phyloP scores from a whole-genome alignment of 2,329 filamentous ascomycete genomes.

The Coniochaeta sp. region DNA sequence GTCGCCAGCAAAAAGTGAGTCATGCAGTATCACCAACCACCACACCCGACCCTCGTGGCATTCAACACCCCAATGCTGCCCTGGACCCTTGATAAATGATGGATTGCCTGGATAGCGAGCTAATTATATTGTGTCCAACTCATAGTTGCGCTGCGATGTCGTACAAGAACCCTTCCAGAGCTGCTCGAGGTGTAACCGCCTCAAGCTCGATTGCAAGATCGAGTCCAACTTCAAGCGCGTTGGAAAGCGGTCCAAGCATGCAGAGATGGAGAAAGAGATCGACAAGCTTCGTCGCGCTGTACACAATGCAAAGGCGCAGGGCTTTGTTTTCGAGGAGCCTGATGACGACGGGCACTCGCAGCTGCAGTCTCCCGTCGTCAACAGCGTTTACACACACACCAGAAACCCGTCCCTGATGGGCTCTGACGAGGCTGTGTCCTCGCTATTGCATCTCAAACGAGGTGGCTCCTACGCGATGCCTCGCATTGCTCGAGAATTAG shows the following conservation, averaged over 20 bases:
- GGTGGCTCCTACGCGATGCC: slow-evolving; percentile 54
- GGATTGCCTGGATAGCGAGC: slow-evolving; percentile 3
- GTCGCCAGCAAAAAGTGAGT: slow-evolving; percentile 64
- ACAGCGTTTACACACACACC: slow-evolving; percentile 50
- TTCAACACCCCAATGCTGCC: background rate
- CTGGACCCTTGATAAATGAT: background rate
- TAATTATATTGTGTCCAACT: slow-evolving; percentile 6
- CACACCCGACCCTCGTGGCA: background rate
- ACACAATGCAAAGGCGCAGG: slow-evolving; percentile 51
- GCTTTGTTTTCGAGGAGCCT: slow-evolving; percentile 48
- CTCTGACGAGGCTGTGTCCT: slow-evolving; percentile 62
- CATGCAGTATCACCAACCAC: slow-evolving; percentile 8
- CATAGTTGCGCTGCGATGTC: slow-evolving; percentile 72
- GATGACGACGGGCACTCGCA: slow-evolving; percentile 44
- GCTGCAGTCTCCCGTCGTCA: slow-evolving; percentile 51
- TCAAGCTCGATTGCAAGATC: slow-evolving; percentile 78
- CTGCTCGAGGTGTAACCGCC: slow-evolving; percentile 70
- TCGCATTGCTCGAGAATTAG: slow-evolving; percentile 53
- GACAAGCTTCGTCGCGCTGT: slow-evolving; percentile 58
- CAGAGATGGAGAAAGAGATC: slow-evolving; percentile 81
- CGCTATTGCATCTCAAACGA: slow-evolving; percentile 58
- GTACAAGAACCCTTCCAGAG: slow-evolving; percentile 71
- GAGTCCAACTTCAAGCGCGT: slow-evolving; percentile 83
- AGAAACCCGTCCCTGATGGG: slow-evolving; percentile 59
- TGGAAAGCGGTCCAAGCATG: slow-evolving; percentile 72